Evolutionary conservation across 2,329 filamentous ascomycete species (phyloP).

Genomic region (Mycosphaerella sp.): DNA sequence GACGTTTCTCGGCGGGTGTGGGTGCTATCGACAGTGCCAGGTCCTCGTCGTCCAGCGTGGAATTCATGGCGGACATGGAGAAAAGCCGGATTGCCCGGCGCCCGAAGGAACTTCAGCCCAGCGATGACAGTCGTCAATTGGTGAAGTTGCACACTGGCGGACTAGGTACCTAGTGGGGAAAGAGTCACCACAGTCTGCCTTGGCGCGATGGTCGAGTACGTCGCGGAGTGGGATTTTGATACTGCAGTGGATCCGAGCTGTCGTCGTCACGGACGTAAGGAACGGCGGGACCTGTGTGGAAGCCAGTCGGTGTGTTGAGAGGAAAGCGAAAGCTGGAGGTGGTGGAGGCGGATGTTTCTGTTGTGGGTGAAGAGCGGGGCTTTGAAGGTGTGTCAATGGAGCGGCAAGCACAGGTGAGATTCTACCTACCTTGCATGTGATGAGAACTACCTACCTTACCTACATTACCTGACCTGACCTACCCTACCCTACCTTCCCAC

Average conservation of each 20-base stretch:
- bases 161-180: not conserved
- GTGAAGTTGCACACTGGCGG: not conserved
- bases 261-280: not conserved
- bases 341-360: not conserved
- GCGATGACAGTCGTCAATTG: not conserved
- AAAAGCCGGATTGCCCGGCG: slow-evolving; percentile 10
- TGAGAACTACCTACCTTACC: no score
- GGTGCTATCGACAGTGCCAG: slow-evolving; percentile 36
- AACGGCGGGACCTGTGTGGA: not conserved
- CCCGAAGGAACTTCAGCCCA: slow-evolving; percentile 6
- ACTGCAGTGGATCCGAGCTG: not conserved
- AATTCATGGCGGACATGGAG: slow-evolving; percentile 30
- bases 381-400: no score
- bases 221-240: not conserved
- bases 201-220: not conserved
- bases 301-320: not conserved
- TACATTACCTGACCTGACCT: no score
- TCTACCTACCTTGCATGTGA: no score
- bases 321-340: not conserved
- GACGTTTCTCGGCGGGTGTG: slow-evolving; percentile 21
- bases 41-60: slow-evolving; percentile 38
- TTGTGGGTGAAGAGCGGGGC: no score
- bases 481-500: no score
- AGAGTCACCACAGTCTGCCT: not conserved
- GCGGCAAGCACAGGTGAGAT: no score